Conservation (phyloP, 2,329 filamentous ascomycete species). For the Xylaria sp. region DNA sequence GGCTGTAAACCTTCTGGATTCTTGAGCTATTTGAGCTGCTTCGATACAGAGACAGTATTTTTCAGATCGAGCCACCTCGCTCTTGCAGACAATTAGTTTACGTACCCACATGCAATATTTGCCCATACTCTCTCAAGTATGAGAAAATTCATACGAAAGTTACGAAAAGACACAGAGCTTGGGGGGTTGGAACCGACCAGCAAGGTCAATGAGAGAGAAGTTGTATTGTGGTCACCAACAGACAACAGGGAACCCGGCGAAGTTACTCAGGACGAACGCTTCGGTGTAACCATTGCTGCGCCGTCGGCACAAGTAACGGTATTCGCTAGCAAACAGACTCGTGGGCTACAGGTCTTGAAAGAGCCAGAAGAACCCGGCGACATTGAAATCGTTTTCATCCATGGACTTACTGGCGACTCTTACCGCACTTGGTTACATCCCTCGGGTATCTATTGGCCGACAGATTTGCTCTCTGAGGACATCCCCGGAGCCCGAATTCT, state of each 20-base stretch:
- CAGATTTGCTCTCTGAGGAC: constrained; percentile 2
- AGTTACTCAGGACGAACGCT: not conserved
- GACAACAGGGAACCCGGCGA: not conserved
- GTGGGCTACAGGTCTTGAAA: constrained; percentile 9
- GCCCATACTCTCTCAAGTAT: not conserved
- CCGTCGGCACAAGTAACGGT: not conserved
- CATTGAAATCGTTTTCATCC: constrained; percentile 16
- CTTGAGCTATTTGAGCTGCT: not conserved
- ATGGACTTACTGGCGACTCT: constrained; percentile 10
- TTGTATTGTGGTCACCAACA: not conserved
- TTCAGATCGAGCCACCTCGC: not conserved
- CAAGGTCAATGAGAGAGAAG: not conserved
- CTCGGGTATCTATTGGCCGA: constrained; percentile 12
- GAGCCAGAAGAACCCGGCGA: constrained; percentile 1
- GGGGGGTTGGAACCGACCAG: not conserved
- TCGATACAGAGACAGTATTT: not conserved
- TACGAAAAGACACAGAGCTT: not conserved
- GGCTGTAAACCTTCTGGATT: not conserved
- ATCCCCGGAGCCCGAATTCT: constrained; percentile 6
- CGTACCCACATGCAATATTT: not conserved
- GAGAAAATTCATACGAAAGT: not conserved
- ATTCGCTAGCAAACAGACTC: not conserved
- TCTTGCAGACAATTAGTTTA: not conserved
- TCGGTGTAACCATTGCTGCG: not conserved
- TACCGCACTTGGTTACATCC: constrained; percentile 1